Base-by-base conservation (phyloP, 2,329 filamentous ascomycete genomes). In the Aaosphaeria pasadenensis region DNA sequence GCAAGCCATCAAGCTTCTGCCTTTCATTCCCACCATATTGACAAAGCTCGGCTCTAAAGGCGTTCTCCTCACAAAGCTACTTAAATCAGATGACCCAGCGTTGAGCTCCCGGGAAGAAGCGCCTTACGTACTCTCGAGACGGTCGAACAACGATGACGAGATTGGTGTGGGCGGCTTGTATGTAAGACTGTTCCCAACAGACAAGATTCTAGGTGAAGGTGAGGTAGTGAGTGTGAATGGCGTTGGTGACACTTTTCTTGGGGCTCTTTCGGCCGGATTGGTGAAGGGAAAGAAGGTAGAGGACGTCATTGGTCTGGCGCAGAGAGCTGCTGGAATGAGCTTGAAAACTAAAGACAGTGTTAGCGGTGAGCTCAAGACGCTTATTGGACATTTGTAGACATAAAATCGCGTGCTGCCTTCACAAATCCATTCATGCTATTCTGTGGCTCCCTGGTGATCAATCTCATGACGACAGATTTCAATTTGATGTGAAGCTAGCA, bases 181-280 rank as follows among this genome's bases (percentile, higher is more conserved):
- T 63, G 91, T 96, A 85, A 72, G 84, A 5, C 66, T 86, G 0
- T 74, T 89, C 66, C 83, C 88, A 0, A 77, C 87, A 0, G 81
- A 81, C 1, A 84, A 88, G 64, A 72, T 75, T 11, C 78, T 96
- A 5, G 49, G 58, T 2, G 69, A 74, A 0, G 72, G 80, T 17
- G 83, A 94, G 29, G 78, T 95, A 1, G 84, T 92, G 1, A 96
- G 90, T 42, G 92, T 97, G 7, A 97, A 97, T 66, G 94, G 92
- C 0, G 91, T 90, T 2, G 94, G 94, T 0, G 94, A 99, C 71
- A 96, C 94, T 0, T 91, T 97, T 67, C 76, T 95, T 6, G 94
- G 92, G 0, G 87, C 91, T 11, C 59, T 96, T 47, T 75, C 96
- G n/a, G 87, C 90, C 1, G 89, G 88, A 0, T 67, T 97, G 55